Conservation (phyloP, 495 filamentous ascomycete genomes). For the Extremus antarcticus region DNA sequence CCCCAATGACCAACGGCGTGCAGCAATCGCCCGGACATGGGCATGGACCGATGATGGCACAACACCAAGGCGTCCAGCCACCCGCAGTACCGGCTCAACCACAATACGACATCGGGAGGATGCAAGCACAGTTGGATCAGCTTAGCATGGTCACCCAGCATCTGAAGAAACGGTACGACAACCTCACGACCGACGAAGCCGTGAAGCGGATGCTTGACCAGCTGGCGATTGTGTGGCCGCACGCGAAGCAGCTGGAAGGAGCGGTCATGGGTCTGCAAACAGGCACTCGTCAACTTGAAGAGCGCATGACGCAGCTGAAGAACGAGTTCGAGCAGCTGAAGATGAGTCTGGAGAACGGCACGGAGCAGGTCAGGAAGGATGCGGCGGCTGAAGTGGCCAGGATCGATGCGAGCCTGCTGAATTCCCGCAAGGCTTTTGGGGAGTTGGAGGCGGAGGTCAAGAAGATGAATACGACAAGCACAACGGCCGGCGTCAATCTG, state of each 20-base stretch:
- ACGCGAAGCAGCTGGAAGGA: conserved; percentile 7
- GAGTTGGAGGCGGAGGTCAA: background rate
- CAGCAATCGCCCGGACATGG: background rate
- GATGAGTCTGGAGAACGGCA: background rate
- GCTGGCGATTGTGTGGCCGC: conserved; percentile 6
- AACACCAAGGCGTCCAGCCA: too few relatives aligned
- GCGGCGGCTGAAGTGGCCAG: background rate
- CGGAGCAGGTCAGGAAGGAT: too few relatives aligned
- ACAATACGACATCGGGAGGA: background rate
- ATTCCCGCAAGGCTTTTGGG: background rate
- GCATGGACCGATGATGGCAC: background rate
- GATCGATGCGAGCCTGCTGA: background rate
- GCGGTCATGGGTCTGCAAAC: background rate
- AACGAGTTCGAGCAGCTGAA: background rate
- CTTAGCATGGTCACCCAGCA: background rate
- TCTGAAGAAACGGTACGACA: conserved; percentile 4
- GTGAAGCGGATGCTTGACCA: conserved; percentile 10
- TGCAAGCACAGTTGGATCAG: background rate
- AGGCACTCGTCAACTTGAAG: background rate
- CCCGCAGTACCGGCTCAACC: too few relatives aligned
- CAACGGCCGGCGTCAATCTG: too few relatives aligned
- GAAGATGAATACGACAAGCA: background rate
- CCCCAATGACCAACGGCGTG: background rate
- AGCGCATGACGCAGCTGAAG: background rate
- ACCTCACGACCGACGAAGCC: conserved; percentile 15